phyloP scores from a whole-genome alignment of 2,329 filamentous ascomycete species.

The Aspergillus brasiliensis region DNA sequence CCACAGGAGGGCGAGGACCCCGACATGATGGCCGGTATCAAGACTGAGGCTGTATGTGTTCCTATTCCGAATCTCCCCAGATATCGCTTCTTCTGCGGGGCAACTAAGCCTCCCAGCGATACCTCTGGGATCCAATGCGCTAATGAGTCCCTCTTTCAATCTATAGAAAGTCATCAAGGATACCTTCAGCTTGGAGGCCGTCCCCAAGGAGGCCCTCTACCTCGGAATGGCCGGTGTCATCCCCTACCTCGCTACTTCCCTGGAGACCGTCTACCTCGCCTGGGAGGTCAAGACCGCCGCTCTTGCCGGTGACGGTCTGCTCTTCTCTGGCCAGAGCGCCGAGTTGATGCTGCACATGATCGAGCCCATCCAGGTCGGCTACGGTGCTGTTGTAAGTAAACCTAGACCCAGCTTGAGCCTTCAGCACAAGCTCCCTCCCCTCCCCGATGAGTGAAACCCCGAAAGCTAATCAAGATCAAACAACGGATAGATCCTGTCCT shows the following conservation, averaged over 20 bases:
- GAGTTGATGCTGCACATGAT: slow-evolving; percentile 71
- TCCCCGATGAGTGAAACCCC: neutral
- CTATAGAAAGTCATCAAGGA: slow-evolving; percentile 65
- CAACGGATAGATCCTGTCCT: slow-evolving; percentile 73
- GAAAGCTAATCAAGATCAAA: slow-evolving; percentile 5
- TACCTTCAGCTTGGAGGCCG: slow-evolving; percentile 65
- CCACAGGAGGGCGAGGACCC: slow-evolving; percentile 43
- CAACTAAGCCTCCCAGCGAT: neutral
- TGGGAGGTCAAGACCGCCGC: slow-evolving; percentile 77
- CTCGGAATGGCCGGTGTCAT: slow-evolving; percentile 77
- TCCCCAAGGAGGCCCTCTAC: slow-evolving; percentile 68
- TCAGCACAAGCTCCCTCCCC: no score
- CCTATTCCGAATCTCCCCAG: slow-evolving; percentile 10
- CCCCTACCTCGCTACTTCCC: slow-evolving; percentile 81
- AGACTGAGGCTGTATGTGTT: slow-evolving; percentile 59
- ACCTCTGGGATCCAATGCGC: neutral
- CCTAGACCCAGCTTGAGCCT: neutral
- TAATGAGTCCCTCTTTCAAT: neutral
- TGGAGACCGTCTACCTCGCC: slow-evolving; percentile 78
- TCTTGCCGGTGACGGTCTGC: slow-evolving; percentile 60
- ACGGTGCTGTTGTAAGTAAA: slow-evolving; percentile 74
- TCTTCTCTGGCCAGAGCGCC: slow-evolving; percentile 72
- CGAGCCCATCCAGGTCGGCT: slow-evolving; percentile 87
- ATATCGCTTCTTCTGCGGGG: neutral
- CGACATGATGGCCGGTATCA: slow-evolving; percentile 57